These are phyloP conservation scores for Chytriomyces sp. DNA, from an alignment of 192 early-diverging fungal genomes.

Conservation along the genomic window DNA sequence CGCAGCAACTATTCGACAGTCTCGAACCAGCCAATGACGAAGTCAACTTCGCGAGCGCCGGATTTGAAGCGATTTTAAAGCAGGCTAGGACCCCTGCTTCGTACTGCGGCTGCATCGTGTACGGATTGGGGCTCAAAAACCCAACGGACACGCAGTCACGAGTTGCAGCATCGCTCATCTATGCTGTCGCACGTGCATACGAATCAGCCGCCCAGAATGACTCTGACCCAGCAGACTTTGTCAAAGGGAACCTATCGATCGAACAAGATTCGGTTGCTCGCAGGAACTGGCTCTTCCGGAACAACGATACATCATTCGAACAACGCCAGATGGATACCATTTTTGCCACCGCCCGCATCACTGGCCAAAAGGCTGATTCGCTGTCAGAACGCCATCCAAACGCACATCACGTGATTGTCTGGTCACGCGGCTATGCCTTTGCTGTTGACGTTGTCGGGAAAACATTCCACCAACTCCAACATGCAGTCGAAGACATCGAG, in stretches of 20 bases:
- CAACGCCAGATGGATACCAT: neutral
- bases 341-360: neutral
- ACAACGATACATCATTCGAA: neutral
- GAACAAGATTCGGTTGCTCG: too few relatives aligned
- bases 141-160: neutral
- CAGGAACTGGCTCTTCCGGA: too few relatives aligned
- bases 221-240: neutral
- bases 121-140: neutral
- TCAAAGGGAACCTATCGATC: neutral
- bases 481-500: neutral
- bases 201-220: neutral
- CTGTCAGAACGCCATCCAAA: neutral
- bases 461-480: neutral
- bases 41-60: neutral
- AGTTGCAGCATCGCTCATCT: neutral
- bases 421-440: neutral
- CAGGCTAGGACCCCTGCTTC: neutral
- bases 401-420: neutral
- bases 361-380: neutral
- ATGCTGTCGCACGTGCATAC: neutral
- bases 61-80: neutral
- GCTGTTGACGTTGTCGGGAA: neutral
- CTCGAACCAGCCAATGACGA: neutral
- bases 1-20: neutral
- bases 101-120: neutral